Percentiles rank a stretch among this genome's conserved stretches.
Conservation (phyloP, 2,329 filamentous ascomycete genomes). For the Pyrenochaeta sp. region DNA sequence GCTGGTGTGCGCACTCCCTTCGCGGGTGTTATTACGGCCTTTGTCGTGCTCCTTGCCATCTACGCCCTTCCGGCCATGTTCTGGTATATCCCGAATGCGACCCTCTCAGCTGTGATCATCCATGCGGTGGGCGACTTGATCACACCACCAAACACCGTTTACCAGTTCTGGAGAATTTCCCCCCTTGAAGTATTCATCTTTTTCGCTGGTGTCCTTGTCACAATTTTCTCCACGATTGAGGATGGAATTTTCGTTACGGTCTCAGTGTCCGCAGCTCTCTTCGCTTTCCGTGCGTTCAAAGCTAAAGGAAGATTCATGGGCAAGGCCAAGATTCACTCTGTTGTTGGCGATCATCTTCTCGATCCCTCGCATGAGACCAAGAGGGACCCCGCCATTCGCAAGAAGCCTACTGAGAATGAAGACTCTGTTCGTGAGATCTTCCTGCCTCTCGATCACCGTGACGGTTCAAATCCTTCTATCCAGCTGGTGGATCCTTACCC, state of each 20-base stretch:
- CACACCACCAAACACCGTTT: constrained; percentile 89
- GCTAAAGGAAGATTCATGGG: constrained; percentile 87
- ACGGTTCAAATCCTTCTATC: constrained; percentile 88
- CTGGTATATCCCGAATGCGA: constrained; percentile 88
- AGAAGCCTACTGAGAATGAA: constrained; percentile 38
- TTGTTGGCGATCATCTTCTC: constrained; percentile 74
- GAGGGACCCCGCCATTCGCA: constrained; percentile 18
- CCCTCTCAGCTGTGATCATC: constrained; percentile 89
- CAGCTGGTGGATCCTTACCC: constrained; percentile 82
- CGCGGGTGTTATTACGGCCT: constrained; percentile 85
- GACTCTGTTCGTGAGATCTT: constrained; percentile 77
- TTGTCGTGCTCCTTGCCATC: constrained; percentile 87
- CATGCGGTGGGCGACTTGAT: constrained; percentile 94
- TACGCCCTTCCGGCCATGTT: constrained; percentile 90
- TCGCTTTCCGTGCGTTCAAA: constrained; percentile 84
- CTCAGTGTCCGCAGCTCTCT: constrained; percentile 75
- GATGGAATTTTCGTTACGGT: constrained; percentile 92
- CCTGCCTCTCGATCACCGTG: constrained; percentile 83
- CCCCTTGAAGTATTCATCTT: constrained; percentile 92
- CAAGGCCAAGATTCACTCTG: constrained; percentile 82
- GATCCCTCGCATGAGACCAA: constrained; percentile 59
- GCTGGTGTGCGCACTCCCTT: constrained; percentile 92
- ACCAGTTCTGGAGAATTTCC: constrained; percentile 94
- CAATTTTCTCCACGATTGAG: constrained; percentile 87
- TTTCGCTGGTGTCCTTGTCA: constrained; percentile 90